Conservation (phyloP, 2,329 filamentous ascomycete genomes). For the Fusarium tricinctum region DNA sequence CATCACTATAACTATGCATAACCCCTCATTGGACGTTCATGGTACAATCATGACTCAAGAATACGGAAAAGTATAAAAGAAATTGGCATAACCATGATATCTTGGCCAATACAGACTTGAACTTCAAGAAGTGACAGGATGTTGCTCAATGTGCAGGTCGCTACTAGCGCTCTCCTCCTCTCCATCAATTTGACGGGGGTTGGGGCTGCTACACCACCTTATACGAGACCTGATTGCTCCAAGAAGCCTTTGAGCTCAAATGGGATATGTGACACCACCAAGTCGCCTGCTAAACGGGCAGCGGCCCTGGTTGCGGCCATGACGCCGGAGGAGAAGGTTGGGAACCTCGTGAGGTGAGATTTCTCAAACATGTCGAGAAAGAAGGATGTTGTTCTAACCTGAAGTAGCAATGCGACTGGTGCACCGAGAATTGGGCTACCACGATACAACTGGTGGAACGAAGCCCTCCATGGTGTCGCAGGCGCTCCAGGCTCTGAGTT, state of each 20-base stretch:
- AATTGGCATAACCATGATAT: rapidly evolving
- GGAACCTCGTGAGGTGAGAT: conserved; percentile 4
- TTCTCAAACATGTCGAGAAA: no score
- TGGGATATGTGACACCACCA: background rate
- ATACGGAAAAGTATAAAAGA: background rate
- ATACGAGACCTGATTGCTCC: background rate
- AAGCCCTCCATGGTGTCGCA: conserved; percentile 4
- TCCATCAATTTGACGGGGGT: background rate
- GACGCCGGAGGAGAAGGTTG: conserved; percentile 4
- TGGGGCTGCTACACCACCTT: background rate
- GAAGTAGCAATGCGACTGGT: background rate
- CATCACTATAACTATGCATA: background rate
- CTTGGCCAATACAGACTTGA: background rate
- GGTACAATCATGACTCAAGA: no score
- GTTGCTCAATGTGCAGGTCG: conserved; percentile 4
- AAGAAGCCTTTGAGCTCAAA: conserved; percentile 8
- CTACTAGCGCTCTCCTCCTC: background rate
- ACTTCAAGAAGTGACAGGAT: background rate
- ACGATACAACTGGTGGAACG: conserved; percentile 27
- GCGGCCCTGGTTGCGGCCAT: background rate
- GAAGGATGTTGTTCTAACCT: background rate
- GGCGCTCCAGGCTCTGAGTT: conserved; percentile 7
- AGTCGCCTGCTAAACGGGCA: background rate
- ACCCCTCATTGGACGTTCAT: background rate
- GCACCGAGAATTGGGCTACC: conserved; percentile 11